phyloP scores from a whole-genome alignment of 2,329 filamentous ascomycete species.

The Talaromyces islandicus region DNA sequence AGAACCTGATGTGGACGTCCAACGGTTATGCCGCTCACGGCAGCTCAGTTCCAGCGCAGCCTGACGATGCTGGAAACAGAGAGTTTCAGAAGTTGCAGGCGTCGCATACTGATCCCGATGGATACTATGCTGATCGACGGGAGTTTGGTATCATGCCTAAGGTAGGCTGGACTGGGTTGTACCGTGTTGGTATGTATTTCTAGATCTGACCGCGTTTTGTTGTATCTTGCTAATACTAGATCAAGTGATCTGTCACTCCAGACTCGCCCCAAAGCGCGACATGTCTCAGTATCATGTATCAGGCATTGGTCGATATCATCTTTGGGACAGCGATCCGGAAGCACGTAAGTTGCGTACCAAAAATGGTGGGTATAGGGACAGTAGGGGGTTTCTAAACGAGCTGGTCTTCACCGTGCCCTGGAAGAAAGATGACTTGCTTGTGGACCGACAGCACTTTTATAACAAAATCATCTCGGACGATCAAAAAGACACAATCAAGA shows the following conservation, averaged over 20 bases:
- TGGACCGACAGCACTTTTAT: constrained; percentile 7
- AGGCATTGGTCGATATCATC: constrained; percentile 5
- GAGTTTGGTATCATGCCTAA: constrained; percentile 7
- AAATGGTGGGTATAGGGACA: not conserved
- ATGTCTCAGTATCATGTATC: constrained; percentile 1
- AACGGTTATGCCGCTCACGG: not conserved
- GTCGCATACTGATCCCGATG: not conserved
- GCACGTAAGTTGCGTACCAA: constrained; percentile 4
- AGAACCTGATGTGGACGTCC: not conserved
- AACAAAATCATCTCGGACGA: constrained; percentile 1
- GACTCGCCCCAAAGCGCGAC: not conserved
- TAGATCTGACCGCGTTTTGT: too few species aligned
- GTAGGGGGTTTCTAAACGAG: not conserved
- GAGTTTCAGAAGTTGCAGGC: constrained; percentile 3
- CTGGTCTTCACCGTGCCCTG: constrained; percentile 4
- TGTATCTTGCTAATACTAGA: not conserved
- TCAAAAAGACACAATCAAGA: not conserved
- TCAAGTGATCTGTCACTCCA: constrained; percentile 1
- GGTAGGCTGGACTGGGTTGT: constrained; percentile 7
- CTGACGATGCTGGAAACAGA: constrained; percentile 3
- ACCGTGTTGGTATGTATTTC: constrained; percentile 4
- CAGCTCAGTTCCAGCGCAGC: not conserved
- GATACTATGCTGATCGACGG: not conserved
- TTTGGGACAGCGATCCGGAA: constrained; percentile 8
- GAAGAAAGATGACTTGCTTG: not conserved